phyloP scores from a whole-genome alignment of 805 yeast species.

The Brettanomyces sp. region DNA sequence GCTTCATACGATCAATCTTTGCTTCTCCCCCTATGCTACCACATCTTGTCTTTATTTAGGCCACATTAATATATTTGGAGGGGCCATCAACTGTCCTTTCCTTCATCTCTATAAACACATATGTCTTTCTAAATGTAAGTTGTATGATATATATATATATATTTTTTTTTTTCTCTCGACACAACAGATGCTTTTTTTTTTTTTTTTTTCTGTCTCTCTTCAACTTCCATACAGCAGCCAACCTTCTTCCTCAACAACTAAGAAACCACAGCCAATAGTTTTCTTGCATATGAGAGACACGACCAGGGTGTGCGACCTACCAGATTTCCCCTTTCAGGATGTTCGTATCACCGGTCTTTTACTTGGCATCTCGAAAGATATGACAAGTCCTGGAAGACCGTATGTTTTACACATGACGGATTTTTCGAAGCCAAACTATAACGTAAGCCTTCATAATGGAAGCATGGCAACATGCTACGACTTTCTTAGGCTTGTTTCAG shows the following conservation, averaged over 20 bases:
- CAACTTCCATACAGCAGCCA: too few relatives aligned
- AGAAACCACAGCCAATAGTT: too few relatives aligned
- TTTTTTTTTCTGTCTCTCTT: too few relatives aligned
- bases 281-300: background rate
- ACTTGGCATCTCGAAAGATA: constrained; percentile 12
- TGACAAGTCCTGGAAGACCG: constrained; percentile 7
- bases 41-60: constrained; percentile 1
- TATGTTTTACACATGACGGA: constrained; percentile 16
- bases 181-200: too few relatives aligned
- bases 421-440: constrained; percentile 7
- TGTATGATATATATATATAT: too few relatives aligned
- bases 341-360: constrained; percentile 11
- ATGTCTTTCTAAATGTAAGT: too few relatives aligned
- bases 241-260: too few relatives aligned
- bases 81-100: constrained; percentile 3
- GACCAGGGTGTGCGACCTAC: constrained; percentile 3
- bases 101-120: background rate
- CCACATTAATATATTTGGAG: background rate
- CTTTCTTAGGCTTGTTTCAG: background rate
- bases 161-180: too few relatives aligned
- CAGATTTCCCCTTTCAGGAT: constrained; percentile 3
- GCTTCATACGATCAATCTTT: background rate
- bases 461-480: constrained; percentile 1
- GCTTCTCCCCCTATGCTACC: background rate
- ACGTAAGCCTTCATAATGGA: background rate